Base-by-base conservation (phyloP, 2,329 filamentous ascomycete species). In the Hypoxylon sp. region DNA sequence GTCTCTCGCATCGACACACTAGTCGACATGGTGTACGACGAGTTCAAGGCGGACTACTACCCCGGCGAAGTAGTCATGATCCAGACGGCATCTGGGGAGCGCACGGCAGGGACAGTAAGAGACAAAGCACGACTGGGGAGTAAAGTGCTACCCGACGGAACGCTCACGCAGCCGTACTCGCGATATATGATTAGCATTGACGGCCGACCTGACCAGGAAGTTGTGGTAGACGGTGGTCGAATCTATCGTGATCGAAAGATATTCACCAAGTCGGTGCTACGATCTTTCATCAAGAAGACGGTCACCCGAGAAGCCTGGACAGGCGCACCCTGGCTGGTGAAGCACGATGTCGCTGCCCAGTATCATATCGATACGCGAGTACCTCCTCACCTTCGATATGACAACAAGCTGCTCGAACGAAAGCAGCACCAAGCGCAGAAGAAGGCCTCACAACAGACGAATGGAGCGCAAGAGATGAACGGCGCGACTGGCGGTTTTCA, bases 311-410 rank as follows among this genome's bases (percentile, higher is more conserved):
- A 98, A 77, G 89, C 94, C 3, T 98, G 95, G 94, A 95, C 90
- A 68, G 95, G 95, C n/a, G 96, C 96, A 0, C 95, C 96, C 0
- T 99, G 96, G 96, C 84, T 97, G 61, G 95, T 98, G 17, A 98
- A 97, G 81, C 88, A 92, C 37, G 90, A 94, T 60, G 90, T 97
- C 66, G 96, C 96, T 0, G 89, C 89, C 50, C 87, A 91, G 70
- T 97, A 96, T 79, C 91, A 93, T 69, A 96, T 99, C 70, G 91
- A 94, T 68, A 94, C 90, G n/a, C 90, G 93, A 59, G 89, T 98
- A 11, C 96, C 96, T 6, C 87, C 90, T 57, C 91, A 97, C 76
- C 85, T 97, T 14, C 91, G 91, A 59, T 91, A 97, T 78, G 94
- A 95, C 71, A 92, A 88, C 71, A 95, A 93, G 79, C 84, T 92